Base-by-base conservation (phyloP, 2,329 filamentous ascomycete genomes). In the Trichoderma aggressivum region DNA sequence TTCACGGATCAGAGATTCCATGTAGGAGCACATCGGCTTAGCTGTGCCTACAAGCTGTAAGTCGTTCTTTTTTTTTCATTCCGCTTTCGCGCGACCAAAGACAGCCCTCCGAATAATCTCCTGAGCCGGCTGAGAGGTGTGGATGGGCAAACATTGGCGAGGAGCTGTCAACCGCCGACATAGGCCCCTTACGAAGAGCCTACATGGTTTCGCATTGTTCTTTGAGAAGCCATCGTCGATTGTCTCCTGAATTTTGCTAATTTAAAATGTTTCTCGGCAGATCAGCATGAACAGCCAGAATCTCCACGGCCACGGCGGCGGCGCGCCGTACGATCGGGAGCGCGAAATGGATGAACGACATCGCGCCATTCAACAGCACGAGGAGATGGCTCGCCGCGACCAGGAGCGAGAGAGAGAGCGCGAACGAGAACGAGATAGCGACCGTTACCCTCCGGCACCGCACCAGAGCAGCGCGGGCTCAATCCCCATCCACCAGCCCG, bases 401-500 rank as follows among this genome's bases (percentile, higher is more conserved):
- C 86, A 89, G 73, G 90, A 93, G 75, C 86, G 90, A 78, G 90
- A 93, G 73, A 78, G 79, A 70, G 80, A 82, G 71, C 78, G 79
- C 74, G 80, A 81, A 69, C 80, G 89, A 76, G 90, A 92, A 74
- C 87, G 90, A 78, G 91, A 93, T 72, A 86, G 88, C 78, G 90
- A 91, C 56, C 87, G 89, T 65, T 90, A 90, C 77, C 91, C 90
- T 75, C 87, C 92, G 72, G 90, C 91, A 30, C 79, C 80, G 73
- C 94, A 96, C 78, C 94, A 98, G 80, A 96, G 92, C 82, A 94
- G 93, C 78, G 91, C 93, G 50, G 93, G 92, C 71, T 94, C 94
- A 3, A 93, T 97, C 69, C 94, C 94, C 69, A 91, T 98, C 76
- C 95, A 98, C 81, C 95, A 98, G 81, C 95, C 95, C 6, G 94